Base-by-base conservation (phyloP, 2,329 filamentous ascomycete genomes). In the Fusarium sp. region DNA sequence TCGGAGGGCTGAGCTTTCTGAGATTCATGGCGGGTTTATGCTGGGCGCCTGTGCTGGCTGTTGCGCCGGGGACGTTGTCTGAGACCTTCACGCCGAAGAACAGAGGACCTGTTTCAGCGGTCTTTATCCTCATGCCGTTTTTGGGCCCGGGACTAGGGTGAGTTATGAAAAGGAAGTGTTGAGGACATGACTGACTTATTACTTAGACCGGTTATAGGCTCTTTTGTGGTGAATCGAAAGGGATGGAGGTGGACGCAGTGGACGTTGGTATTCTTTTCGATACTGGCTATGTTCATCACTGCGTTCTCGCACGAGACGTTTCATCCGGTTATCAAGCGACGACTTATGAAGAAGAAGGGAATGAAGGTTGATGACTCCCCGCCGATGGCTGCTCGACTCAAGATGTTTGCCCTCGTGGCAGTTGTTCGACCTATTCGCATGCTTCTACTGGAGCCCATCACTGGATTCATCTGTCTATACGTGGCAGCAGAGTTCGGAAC, bases 371-470 rank as follows among this genome's bases (percentile, higher is more conserved):
- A 79, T 3, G 70, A 74, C 0, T 56, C 58, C 1, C 76, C 79
- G 0, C 78, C 83, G 0, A 20, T 81, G 8, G 14, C 52, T 1
- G 57, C 75, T 13, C 79, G 76, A 8, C 50, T 84, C 32, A 75
- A 72, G 26, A 24, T 69, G 3, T 86, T 88, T 65, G 68, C 85
- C 7, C 80, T 84, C 0, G 79, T 84, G 2, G 84, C 85, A 4
- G 78, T 89, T 3, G 68, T 88, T 22, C 83, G 88, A 17, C 89
- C 89, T 0, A 24, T 90, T 2, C 84, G 86, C 50, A 90, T 93
- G 84, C 83, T 92, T 13, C 77, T 90, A 45, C 86, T 87, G 3
- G 91, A 93, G 74, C 90, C 90, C 6, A 91, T 93, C 42, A 87
- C 92, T 5, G 86, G 87, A 17, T 89, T 90, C 62, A 79, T 85